These are phyloP conservation scores for Ustilago lituana DNA, from an alignment of 1,284 basidiomycete genomes.

Conservation along the genomic window DNA sequence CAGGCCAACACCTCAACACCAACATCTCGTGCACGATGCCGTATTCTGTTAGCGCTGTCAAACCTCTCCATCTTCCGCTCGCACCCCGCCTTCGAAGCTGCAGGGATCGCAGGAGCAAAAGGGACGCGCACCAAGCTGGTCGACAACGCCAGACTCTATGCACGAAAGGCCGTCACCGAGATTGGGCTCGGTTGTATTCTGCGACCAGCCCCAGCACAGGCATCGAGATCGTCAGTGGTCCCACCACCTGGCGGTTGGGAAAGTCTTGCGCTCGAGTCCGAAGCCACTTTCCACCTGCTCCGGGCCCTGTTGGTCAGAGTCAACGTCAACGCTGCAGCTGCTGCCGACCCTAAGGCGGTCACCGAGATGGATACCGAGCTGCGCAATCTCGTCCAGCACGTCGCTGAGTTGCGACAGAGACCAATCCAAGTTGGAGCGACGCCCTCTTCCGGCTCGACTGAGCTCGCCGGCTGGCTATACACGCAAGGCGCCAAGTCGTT, in stretches of 20 bases:
- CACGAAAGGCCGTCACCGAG: constrained; percentile 49
- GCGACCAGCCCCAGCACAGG: constrained; percentile 15
- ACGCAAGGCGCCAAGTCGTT: constrained; percentile 29
- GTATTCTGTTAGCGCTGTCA: constrained; percentile 36
- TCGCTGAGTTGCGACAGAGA: constrained; percentile 17
- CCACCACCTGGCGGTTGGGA: constrained; percentile 49
- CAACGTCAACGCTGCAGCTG: constrained; percentile 4
- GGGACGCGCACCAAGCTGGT: constrained; percentile 38
- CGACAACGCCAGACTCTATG: constrained; percentile 53
- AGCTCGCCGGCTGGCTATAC: constrained; percentile 33
- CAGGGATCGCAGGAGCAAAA: constrained; percentile 27
- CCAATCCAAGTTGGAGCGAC: constrained; percentile 23
- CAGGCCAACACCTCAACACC: constrained; percentile 50
- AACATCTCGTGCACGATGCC: constrained; percentile 40
- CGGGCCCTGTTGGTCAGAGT: constrained; percentile 25
- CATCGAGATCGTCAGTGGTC: not conserved
- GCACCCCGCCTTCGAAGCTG: constrained; percentile 27
- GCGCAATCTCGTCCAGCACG: constrained; percentile 12
- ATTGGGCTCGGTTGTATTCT: constrained; percentile 50
- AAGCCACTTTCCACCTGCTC: constrained; percentile 27
- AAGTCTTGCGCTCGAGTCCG: constrained; percentile 40
- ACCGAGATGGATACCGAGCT: constrained; percentile 17
- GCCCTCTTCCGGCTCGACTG: constrained; percentile 4
- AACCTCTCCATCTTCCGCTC: constrained; percentile 42
- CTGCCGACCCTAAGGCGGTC: constrained; percentile 1